phyloP scores from a whole-genome alignment of 176 grass and related monocot species.

The Saccharum officinarum region DNA sequence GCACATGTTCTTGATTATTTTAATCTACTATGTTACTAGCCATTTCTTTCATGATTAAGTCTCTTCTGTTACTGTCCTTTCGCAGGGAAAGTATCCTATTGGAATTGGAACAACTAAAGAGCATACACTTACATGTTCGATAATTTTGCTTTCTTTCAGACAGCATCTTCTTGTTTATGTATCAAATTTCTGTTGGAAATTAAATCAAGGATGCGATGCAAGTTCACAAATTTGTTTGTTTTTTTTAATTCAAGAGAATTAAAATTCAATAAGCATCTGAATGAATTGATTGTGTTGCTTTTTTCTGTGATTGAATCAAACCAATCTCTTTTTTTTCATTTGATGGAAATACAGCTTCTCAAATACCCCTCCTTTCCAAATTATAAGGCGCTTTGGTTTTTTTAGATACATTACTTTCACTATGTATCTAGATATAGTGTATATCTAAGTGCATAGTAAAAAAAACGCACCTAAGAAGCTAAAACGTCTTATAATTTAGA shows the following conservation, averaged over 20 bases:
- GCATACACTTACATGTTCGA: neutral
- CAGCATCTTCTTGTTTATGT: neutral
- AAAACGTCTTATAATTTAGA: neutral
- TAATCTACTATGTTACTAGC: neutral
- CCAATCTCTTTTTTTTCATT: neutral
- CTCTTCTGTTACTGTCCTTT: neutral
- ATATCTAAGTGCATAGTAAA: neutral
- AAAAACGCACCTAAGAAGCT: neutral
- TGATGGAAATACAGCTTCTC: slow-evolving; percentile 7
- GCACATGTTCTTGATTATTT: neutral
- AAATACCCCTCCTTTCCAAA: neutral
- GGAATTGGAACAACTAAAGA: slow-evolving; percentile 1
- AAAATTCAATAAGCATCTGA: neutral
- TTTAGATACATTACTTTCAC: too few species aligned
- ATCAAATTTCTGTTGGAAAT: slow-evolving; percentile 3
- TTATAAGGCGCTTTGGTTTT: too few species aligned
- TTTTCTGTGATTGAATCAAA: slow-evolving; percentile 8
- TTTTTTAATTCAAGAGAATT: neutral
- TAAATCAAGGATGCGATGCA: neutral
- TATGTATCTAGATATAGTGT: neutral
- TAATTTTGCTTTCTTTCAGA: neutral
- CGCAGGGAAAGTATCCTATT: neutral
- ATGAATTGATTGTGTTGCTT: neutral
- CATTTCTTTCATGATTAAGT: neutral
- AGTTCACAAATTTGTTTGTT: neutral